phyloP scores from a whole-genome alignment of 352 stramenopile genomes.

The Phytophthora multivora region DNA sequence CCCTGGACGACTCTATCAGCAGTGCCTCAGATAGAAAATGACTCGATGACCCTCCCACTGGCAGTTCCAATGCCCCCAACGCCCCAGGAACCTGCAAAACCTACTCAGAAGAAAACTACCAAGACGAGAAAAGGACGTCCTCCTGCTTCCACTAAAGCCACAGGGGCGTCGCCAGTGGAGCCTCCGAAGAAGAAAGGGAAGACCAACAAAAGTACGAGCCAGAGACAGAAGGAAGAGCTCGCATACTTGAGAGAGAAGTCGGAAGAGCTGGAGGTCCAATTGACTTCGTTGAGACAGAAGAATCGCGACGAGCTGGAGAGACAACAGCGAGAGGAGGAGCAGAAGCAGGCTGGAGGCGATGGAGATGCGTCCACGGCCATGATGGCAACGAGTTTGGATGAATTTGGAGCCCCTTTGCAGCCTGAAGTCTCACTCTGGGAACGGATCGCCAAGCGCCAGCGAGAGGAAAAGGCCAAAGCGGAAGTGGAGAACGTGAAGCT shows the following conservation, averaged over 20 bases:
- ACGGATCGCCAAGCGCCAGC: conserved; percentile 44
- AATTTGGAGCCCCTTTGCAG: background rate
- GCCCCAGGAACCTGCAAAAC: conserved; percentile 1
- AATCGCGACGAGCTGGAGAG: conserved; percentile 26
- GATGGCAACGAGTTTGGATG: conserved; percentile 3
- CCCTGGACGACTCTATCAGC: background rate
- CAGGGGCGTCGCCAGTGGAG: background rate
- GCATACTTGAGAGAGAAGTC: conserved; percentile 34
- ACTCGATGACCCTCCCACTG: background rate
- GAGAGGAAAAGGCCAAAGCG: conserved; percentile 36
- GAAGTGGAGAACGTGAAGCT: conserved; percentile 57
- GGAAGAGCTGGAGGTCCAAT: conserved; percentile 27
- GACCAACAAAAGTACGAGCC: conserved; percentile 43
- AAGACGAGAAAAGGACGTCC: conserved; percentile 16
- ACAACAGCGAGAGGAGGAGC: conserved; percentile 18
- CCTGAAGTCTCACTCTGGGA: conserved; percentile 40
- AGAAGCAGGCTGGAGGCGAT: background rate
- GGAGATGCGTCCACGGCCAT: conserved; percentile 1
- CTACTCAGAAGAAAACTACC: conserved; percentile 1
- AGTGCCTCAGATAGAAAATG: background rate
- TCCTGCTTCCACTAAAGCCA: conserved; percentile 3
- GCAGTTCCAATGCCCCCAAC: conserved; percentile 1
- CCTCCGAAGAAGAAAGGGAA: conserved; percentile 36
- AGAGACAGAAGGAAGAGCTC: conserved; percentile 46
- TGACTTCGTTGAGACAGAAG: conserved; percentile 23